A percentile compares a stretch with the other conserved stretches of the same genome.
These are phyloP conservation scores for Tylopilus orsonianus DNA, from an alignment of 1,284 basidiomycete species.

Conservation along the genomic window DNA sequence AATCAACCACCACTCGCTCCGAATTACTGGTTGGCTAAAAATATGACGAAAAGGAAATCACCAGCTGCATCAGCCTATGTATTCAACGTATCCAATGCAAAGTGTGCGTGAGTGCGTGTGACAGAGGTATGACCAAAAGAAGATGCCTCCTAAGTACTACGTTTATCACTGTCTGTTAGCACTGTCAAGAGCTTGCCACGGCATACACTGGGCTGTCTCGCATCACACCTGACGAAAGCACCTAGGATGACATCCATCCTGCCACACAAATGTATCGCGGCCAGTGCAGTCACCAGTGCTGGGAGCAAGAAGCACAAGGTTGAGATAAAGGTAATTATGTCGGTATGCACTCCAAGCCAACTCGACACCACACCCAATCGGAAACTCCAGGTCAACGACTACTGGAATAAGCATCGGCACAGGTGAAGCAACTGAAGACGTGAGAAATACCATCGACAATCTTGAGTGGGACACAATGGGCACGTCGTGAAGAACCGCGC, in stretches of 20 bases:
- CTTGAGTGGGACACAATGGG: conserved; percentile 55
- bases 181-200: too few species aligned
- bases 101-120: too few species aligned
- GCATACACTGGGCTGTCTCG: too few species aligned
- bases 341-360: not conserved
- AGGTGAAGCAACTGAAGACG: conserved; percentile 7
- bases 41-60: too few species aligned
- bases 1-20: too few species aligned
- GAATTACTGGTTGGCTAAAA: too few species aligned
- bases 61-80: too few species aligned
- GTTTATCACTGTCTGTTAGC: too few species aligned
- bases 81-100: too few species aligned
- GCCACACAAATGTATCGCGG: conserved; percentile 49
- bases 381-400: conserved; percentile 19
- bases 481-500: conserved; percentile 44
- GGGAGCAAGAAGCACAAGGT: conserved; percentile 29
- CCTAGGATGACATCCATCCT: conserved; percentile 76
- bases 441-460: conserved; percentile 11
- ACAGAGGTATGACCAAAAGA: too few species aligned
- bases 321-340: conserved; percentile 13
- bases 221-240: conserved; percentile 52
- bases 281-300: not conserved
- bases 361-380: conserved; percentile 1
- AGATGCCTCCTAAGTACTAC: too few species aligned
- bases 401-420: not conserved